Evolutionary conservation across 306 rosid genomes (phyloP).

Genomic region (Pyrus betulifolia): DNA sequence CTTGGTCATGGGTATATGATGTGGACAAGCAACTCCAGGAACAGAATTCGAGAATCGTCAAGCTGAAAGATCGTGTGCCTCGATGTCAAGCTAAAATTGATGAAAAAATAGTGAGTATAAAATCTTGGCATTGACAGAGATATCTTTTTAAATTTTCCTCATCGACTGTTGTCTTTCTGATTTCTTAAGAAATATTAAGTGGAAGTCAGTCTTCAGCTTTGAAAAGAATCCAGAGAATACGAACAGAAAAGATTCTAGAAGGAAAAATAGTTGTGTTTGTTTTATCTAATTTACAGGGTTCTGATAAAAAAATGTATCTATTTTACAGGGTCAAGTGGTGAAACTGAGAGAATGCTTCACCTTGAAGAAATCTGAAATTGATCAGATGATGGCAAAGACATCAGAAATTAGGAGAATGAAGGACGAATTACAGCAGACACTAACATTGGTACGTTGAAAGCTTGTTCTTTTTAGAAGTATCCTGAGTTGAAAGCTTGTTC

Average conservation of each 20-base stretch:
- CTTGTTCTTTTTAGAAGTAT: slow-evolving; percentile 7
- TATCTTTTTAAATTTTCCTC: slow-evolving; percentile 1
- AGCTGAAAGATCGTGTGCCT: slow-evolving; percentile 66
- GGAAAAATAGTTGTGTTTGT: background rate
- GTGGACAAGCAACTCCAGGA: slow-evolving; percentile 56
- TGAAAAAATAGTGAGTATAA: slow-evolving; percentile 38
- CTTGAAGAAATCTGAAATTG: slow-evolving; percentile 49
- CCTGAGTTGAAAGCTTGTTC: slow-evolving; percentile 10
- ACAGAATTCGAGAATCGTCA: slow-evolving; percentile 44
- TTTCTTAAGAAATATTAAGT: background rate
- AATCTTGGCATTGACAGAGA: background rate
- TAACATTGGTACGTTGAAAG: slow-evolving; percentile 51
- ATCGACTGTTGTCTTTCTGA: background rate
- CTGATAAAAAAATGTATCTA: too few species aligned
- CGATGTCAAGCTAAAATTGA: slow-evolving; percentile 71
- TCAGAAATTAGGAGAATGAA: slow-evolving; percentile 61
- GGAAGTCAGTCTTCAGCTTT: background rate
- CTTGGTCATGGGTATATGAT: slow-evolving; percentile 92
- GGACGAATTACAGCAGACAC: slow-evolving; percentile 43
- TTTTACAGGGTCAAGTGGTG: slow-evolving; percentile 44
- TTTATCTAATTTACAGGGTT: slow-evolving; percentile 34
- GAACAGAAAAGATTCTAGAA: background rate
- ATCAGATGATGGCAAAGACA: slow-evolving; percentile 54
- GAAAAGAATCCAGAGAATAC: background rate
- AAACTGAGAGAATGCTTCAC: slow-evolving; percentile 32